phyloP scores from a whole-genome alignment of 305 asterid genomes.

The Lippia alba region DNA sequence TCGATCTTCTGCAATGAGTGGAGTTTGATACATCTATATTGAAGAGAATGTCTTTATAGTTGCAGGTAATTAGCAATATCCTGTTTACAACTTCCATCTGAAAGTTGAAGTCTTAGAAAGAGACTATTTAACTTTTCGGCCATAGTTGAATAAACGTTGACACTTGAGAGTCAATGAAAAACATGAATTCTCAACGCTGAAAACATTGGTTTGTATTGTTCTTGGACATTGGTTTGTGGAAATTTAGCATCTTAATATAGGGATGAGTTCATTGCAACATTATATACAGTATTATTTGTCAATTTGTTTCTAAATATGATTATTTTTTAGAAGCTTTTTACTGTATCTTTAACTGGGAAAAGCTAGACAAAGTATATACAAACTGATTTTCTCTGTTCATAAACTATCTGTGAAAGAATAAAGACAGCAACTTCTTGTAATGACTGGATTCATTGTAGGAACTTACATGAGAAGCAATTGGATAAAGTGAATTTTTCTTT shows the following conservation, averaged over 20 bases:
- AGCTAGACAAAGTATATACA: neutral
- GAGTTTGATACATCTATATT: neutral
- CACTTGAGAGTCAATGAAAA: constrained; percentile 8
- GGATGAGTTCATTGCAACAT: neutral
- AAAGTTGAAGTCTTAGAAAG: constrained; percentile 4
- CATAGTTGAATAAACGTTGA: constrained; percentile 12
- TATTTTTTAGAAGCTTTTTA: constrained; percentile 1
- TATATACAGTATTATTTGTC: neutral
- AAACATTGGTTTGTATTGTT: neutral
- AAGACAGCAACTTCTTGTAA: neutral
- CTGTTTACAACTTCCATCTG: constrained; percentile 4
- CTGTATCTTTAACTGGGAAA: constrained; percentile 4
- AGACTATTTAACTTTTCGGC: neutral
- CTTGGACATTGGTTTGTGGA: neutral
- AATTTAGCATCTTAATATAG: neutral
- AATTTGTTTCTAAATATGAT: neutral
- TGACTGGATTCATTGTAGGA: constrained; percentile 6
- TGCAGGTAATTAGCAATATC: constrained; percentile 1
- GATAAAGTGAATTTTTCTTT: constrained; percentile 13
- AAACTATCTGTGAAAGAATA: neutral
- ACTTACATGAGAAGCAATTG: neutral
- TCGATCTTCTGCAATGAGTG: neutral
- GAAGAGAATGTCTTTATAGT: neutral
- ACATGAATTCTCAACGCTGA: neutral
- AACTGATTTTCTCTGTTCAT: neutral